A percentile compares a stretch with the other conserved stretches of the same genome.
Conservation (phyloP, 2,329 filamentous ascomycete species). For the Beauveria australis region DNA sequence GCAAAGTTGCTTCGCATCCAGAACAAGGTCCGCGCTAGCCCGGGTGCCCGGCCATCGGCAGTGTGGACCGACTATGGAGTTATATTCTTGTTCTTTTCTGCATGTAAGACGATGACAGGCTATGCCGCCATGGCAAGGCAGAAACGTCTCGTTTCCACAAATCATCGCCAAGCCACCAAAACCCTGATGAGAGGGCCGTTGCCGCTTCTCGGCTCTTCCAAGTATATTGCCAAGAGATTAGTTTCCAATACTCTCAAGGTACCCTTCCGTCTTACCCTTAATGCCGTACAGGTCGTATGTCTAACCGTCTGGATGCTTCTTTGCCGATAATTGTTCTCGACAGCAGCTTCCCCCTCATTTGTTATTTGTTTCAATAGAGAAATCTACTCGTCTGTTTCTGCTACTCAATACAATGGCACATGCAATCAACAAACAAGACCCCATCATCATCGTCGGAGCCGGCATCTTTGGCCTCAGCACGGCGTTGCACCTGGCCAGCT, state of each 20-base stretch:
- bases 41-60: not conserved
- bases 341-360: not conserved
- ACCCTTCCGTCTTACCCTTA: not conserved
- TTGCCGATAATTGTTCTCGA: not conserved
- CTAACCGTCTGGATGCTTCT: not conserved
- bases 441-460: not conserved
- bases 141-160: not conserved
- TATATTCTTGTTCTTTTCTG: not conserved
- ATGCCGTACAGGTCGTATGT: not conserved
- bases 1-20: too few species aligned
- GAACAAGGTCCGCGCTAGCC: not conserved
- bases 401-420: not conserved
- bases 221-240: not conserved
- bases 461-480: constrained; percentile 26
- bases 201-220: not conserved
- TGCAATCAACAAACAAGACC: not conserved
- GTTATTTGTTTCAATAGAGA: too few species aligned
- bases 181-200: not conserved
- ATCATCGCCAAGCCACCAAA: not conserved
- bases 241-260: not conserved
- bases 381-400: not conserved
- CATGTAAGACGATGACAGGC: not conserved
- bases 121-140: not conserved
- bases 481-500: constrained; percentile 21
- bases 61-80: not conserved